Evolutionary conservation across 2,329 filamentous ascomycete genomes (phyloP).

Genomic region (Neurospora crassa): DNA sequence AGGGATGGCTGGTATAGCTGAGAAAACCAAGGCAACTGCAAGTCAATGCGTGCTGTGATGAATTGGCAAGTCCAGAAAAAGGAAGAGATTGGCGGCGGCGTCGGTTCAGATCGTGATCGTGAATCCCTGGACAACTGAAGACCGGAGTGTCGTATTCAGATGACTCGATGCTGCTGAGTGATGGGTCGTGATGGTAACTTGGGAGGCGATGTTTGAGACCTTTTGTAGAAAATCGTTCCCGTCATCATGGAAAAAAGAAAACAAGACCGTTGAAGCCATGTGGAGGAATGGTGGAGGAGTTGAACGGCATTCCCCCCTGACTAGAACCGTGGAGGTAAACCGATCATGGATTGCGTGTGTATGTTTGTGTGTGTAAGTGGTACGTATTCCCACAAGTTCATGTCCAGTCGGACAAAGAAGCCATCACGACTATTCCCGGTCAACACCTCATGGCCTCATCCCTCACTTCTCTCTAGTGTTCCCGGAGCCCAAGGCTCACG

Average conservation of each 20-base stretch:
- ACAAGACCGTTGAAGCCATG: neutral
- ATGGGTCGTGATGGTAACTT: slow-evolving; percentile 7
- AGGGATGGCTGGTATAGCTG: neutral
- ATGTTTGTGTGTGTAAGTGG: neutral
- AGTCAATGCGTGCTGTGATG: slow-evolving; percentile 11
- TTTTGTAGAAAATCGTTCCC: slow-evolving; percentile 18
- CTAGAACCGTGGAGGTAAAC: neutral
- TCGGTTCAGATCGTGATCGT: neutral
- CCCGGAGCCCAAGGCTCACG: neutral
- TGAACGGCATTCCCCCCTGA: neutral
- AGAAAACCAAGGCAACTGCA: slow-evolving; percentile 9
- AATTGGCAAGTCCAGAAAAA: slow-evolving; percentile 15
- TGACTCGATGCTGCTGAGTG: slow-evolving; percentile 4
- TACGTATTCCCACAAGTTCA: neutral
- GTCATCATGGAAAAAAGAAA: neutral
- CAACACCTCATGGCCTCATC: neutral
- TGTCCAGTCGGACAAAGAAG: neutral
- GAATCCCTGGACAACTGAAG: neutral
- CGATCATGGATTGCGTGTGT: neutral
- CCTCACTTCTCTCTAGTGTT: neutral
- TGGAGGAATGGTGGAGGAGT: neutral
- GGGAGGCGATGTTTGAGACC: slow-evolving; percentile 11
- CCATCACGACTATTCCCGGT: neutral
- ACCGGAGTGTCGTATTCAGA: slow-evolving; percentile 9
- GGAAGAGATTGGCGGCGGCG: slow-evolving; percentile 14